Conservation (phyloP, 2,329 filamentous ascomycete genomes). For the Pseudopithomyces maydicus region DNA sequence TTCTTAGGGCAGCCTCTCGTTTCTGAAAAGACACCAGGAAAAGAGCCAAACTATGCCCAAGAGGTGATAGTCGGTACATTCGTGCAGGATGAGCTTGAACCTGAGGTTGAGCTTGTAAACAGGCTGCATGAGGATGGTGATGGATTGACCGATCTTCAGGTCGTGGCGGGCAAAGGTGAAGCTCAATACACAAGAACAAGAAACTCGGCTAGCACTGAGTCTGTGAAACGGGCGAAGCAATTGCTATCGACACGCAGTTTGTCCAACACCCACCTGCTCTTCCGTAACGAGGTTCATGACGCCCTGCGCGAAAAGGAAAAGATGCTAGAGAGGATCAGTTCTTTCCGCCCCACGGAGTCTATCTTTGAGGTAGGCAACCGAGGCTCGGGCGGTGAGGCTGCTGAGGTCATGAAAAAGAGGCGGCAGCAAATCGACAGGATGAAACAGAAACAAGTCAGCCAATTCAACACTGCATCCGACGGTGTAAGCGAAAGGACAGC, state of each 20-base stretch:
- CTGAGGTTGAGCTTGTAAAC: constrained; percentile 79
- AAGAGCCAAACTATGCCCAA: constrained; percentile 72
- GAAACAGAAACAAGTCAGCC: constrained; percentile 49
- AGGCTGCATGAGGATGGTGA: constrained; percentile 76
- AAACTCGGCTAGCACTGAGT: constrained; percentile 87
- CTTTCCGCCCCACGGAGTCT: constrained; percentile 87
- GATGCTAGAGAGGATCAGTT: constrained; percentile 87
- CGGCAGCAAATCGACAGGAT: constrained; percentile 70
- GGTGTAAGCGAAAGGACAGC: not conserved
- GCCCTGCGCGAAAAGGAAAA: constrained; percentile 72
- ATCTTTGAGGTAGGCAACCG: constrained; percentile 92
- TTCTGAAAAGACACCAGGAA: constrained; percentile 68
- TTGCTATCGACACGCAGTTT: constrained; percentile 73
- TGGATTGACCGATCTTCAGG: constrained; percentile 73
- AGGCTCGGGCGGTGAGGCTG: constrained; percentile 66
- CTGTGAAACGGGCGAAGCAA: constrained; percentile 83
- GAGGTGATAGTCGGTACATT: constrained; percentile 84
- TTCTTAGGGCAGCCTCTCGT: constrained; percentile 88
- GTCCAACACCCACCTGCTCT: constrained; percentile 78
- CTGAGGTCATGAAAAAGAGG: constrained; percentile 75
- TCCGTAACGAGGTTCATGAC: constrained; percentile 65
- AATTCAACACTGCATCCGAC: constrained; percentile 26
- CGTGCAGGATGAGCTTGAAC: constrained; percentile 73
- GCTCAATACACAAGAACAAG: constrained; percentile 89
- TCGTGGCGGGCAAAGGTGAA: constrained; percentile 84